Evolutionary conservation across 768 basidiomycete genomes (phyloP), one percentile per base, ranked within the genome.

Genomic region (Exidia glandulosa): DNA sequence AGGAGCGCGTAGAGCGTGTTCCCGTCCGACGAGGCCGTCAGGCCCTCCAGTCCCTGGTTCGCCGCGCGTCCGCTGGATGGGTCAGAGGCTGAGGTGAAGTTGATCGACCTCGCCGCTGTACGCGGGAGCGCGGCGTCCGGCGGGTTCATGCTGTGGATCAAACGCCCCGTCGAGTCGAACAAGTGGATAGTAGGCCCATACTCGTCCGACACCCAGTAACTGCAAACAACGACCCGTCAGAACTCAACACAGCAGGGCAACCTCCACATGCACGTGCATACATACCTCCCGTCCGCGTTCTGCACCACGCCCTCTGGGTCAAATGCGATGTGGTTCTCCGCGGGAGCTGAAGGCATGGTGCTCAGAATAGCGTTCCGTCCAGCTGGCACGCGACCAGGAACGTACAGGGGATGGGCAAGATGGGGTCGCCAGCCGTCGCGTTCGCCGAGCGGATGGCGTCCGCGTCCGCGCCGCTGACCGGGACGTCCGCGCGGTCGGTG

Each of bases 141-240:
- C 0, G 84, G 83, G 65, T 81, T 75, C 47, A 87, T 84, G 1
- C 80, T 79, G 63, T 79, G 75, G 25, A 85, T 67, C 5, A 86
- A 70, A 2, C 75, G 64, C 1, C 84, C 83, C 29, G 69, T 67
- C 1, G 74, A 65, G 0, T 75, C 69, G 68, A 80, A 80, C 16
- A 73, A 76, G 68, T 86, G 84, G 62, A 86, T 81, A 64, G 83
- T 82, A 2, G 83, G 82, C 1, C 84, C 85, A 63, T 86, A 87
- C 70, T 87, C 85, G 66, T 87, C 86, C 64, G 81, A 81, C 32
- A 81, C 73, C 83, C 82, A 86, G 69, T 77, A 83, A 0, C 82
- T 83, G 48, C 5, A 19, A 29, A 37, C 7, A 23, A 52, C 31
- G 41, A 19, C 14, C 30, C 4, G 27, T 23, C 6, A n/a, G 3